Conservation (phyloP, 306 rosid genomes). For the Sesbania bispinosa region DNA sequence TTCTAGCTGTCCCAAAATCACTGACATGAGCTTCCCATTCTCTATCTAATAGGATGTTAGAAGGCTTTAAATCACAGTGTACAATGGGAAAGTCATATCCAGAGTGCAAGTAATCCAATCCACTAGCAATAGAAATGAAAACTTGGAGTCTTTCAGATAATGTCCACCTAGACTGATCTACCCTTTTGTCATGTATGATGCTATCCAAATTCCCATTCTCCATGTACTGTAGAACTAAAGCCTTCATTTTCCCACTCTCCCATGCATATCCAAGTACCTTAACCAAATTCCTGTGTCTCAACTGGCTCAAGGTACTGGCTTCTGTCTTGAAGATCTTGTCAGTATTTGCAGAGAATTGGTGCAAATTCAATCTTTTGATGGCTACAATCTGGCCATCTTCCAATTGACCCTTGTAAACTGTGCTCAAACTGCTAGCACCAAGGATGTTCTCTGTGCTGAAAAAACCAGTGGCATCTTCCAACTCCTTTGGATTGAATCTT, state of each 20-base stretch:
- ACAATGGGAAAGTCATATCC: conserved; percentile 75
- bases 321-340: conserved; percentile 70
- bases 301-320: conserved; percentile 63
- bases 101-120: conserved; percentile 77
- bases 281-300: conserved; percentile 84
- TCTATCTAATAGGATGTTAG: conserved; percentile 71
- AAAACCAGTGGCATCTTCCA: conserved; percentile 62
- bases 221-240: conserved; percentile 80
- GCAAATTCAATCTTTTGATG: conserved; percentile 67
- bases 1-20: conserved; percentile 89
- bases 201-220: conserved; percentile 75
- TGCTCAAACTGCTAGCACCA: conserved; percentile 79
- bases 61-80: conserved; percentile 87
- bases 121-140: conserved; percentile 62
- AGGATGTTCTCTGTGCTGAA: conserved; percentile 52
- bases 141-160: conserved; percentile 51
- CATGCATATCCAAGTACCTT: conserved; percentile 85
- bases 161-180: conserved; percentile 54
- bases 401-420: conserved; percentile 69
- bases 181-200: conserved; percentile 47
- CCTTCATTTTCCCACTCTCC: conserved; percentile 77
- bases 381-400: conserved; percentile 57
- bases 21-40: conserved; percentile 86
- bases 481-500: conserved; percentile 55
- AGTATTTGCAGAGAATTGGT: conserved; percentile 54